A percentile compares a stretch with the other conserved stretches of the same genome.
phyloP scores from a whole-genome alignment of 306 rosid genomes.

The Cucumis hystrix region DNA sequence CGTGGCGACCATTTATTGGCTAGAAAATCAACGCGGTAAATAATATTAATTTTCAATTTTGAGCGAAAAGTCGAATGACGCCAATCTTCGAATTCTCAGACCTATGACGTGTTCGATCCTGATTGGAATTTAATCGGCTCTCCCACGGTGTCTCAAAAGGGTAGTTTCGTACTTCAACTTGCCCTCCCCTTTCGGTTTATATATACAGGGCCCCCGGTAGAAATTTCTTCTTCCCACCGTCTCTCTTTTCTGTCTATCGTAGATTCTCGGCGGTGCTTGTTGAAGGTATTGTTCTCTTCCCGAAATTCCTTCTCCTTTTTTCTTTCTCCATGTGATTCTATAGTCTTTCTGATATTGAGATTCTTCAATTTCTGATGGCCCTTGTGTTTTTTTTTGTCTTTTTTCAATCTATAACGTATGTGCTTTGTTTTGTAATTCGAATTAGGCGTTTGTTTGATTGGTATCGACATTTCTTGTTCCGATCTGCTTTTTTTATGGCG shows the following conservation, averaged over 20 bases:
- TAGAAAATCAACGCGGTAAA: not conserved
- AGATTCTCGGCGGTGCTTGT: not conserved
- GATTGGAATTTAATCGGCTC: not conserved
- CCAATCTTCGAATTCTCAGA: not conserved
- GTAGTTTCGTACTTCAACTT: conserved; percentile 1
- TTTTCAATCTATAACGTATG: not conserved
- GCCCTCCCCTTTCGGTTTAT: conserved; percentile 5
- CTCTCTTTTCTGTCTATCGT: conserved; percentile 3
- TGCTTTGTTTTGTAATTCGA: not conserved
- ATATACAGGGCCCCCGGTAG: not conserved
- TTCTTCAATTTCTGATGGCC: not conserved
- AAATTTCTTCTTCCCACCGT: not conserved
- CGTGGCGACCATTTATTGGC: not conserved
- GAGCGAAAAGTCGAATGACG: not conserved
- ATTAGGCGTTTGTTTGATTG: not conserved
- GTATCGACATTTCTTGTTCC: not conserved
- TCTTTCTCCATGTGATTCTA: not conserved
- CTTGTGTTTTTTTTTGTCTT: not conserved
- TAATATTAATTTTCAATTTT: not conserved
- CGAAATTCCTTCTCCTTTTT: not conserved
- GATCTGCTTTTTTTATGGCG: not conserved
- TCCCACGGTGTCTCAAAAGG: not conserved
- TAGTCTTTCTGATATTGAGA: not conserved
- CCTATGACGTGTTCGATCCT: not conserved
- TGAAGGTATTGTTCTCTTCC: not conserved